A percentile compares a stretch with the other conserved stretches of the same genome.
phyloP scores from a whole-genome alignment of 495 filamentous ascomycete genomes.

The Penicillium silybi region DNA sequence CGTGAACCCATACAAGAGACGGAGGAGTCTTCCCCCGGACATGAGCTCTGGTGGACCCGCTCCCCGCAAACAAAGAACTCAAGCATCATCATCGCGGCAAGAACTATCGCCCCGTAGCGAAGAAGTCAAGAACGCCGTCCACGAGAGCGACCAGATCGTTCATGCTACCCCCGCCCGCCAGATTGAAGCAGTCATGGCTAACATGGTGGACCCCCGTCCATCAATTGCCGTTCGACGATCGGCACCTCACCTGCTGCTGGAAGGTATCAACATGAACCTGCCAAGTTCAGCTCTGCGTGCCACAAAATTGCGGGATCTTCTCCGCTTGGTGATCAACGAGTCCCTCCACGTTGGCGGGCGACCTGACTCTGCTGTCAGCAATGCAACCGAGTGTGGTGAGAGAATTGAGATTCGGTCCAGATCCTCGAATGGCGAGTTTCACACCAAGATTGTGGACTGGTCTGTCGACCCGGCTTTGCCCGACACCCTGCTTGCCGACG shows the following conservation, averaged over 20 bases:
- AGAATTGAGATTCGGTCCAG: constrained; percentile 59
- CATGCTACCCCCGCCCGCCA: constrained; percentile 36
- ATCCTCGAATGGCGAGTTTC: constrained; percentile 55
- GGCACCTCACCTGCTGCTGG: constrained; percentile 39
- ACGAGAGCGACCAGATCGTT: constrained; percentile 47
- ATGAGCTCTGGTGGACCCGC: constrained; percentile 21
- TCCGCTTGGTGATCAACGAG: constrained; percentile 66
- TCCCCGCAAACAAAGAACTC: constrained; percentile 35
- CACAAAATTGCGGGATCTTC: constrained; percentile 60
- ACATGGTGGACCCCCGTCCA: constrained; percentile 39
- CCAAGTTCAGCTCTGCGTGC: constrained; percentile 47
- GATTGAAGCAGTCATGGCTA: constrained; percentile 42
- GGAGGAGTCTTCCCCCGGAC: constrained; percentile 43
- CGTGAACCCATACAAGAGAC: constrained; percentile 48
- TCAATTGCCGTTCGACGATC: constrained; percentile 41
- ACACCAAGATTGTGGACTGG: constrained; percentile 62
- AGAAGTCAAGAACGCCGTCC: constrained; percentile 46
- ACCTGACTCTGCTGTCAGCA: constrained; percentile 63
- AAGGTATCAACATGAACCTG: constrained; percentile 43
- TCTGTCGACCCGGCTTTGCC: constrained; percentile 63
- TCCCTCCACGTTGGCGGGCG: constrained; percentile 67
- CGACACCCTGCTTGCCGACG: constrained; percentile 63
- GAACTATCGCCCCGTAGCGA: constrained; percentile 49
- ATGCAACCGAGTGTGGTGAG: constrained; percentile 60
- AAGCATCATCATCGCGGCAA: constrained; percentile 31